Evolutionary conservation across 1,284 basidiomycete species (phyloP).

Genomic region (Rhodotorula sp.): DNA sequence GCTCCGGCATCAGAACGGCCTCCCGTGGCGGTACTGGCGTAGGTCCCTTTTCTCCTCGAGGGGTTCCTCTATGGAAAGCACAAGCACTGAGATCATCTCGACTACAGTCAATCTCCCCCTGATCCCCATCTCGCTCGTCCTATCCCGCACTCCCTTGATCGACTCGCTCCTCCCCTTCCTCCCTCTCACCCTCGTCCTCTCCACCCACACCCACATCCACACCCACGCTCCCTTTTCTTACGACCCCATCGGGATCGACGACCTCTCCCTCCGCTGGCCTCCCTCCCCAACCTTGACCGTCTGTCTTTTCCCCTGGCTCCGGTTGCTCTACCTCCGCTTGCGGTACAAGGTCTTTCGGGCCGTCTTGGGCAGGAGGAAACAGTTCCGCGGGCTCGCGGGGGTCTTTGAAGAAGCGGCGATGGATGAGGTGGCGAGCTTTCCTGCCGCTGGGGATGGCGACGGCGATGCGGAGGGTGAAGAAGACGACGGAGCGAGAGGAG

Average conservation of each 20-base stretch:
- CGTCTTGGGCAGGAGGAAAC: conserved; percentile 34
- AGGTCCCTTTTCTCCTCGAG: not conserved
- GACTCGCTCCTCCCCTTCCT: conserved; percentile 45
- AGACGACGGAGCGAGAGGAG: not conserved
- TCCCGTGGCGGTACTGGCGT: conserved; percentile 57
- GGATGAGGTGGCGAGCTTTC: conserved; percentile 4
- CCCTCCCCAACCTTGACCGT: conserved; percentile 40
- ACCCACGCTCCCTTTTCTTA: not conserved
- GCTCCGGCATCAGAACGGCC: conserved; percentile 62
- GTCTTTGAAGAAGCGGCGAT: conserved; percentile 27
- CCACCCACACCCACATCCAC: conserved; percentile 23
- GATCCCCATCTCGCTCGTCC: conserved; percentile 61
- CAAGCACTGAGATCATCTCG: not conserved
- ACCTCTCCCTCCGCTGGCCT: conserved; percentile 40
- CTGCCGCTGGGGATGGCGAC: too few relatives aligned
- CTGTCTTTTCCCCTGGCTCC: conserved; percentile 42
- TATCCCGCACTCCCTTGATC: conserved; percentile 51
- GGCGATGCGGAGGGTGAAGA: not conserved
- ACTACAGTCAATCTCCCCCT: conserved; percentile 60
- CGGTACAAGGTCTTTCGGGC: conserved; percentile 27
- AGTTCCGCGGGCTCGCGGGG: conserved; percentile 23
- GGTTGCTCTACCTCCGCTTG: conserved; percentile 38
- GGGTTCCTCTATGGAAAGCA: not conserved
- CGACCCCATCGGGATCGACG: conserved; percentile 35
- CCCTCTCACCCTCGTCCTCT: conserved; percentile 40